Percentiles rank a stretch among this genome's conserved stretches.
These are phyloP conservation scores for Trichosporon sp. DNA, from an alignment of 1,284 basidiomycete species.

Conservation along the genomic window DNA sequence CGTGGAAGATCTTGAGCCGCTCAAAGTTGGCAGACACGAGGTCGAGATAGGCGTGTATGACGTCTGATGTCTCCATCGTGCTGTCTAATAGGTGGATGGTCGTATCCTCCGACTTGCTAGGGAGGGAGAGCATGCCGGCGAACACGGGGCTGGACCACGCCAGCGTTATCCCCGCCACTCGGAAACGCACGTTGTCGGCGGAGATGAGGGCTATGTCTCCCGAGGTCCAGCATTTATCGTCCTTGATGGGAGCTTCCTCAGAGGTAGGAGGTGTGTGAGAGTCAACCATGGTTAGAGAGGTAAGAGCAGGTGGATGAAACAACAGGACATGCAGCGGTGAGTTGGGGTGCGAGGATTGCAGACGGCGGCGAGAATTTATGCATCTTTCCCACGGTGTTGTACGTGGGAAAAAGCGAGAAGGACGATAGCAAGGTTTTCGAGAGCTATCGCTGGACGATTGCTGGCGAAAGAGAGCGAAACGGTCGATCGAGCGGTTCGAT, in stretches of 20 bases:
- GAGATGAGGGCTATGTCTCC: conserved; percentile 9
- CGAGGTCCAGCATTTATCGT: not conserved
- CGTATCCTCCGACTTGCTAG: not conserved
- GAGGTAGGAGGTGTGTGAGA: no score
- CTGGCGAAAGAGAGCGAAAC: no score
- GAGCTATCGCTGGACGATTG: no score
- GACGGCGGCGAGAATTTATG: no score
- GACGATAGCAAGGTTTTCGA: no score
- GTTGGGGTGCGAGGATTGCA: no score
- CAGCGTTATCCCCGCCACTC: not conserved
- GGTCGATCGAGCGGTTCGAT: no score
- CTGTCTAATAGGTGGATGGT: not conserved
- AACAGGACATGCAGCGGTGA: no score
- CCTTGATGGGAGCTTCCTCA: not conserved
- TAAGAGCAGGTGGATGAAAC: no score
- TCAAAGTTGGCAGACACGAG: not conserved
- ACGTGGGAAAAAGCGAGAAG: no score
- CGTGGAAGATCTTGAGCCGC: not conserved
- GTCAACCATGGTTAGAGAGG: no score
- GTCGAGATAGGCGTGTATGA: not conserved
- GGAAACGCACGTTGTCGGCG: conserved; percentile 9
- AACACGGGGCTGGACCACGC: not conserved
- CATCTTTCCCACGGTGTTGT: no score
- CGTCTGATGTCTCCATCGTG: not conserved
- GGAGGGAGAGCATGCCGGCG: not conserved